phyloP scores from a whole-genome alignment of 2,329 filamentous ascomycete species.

The Aspergillus felis region DNA sequence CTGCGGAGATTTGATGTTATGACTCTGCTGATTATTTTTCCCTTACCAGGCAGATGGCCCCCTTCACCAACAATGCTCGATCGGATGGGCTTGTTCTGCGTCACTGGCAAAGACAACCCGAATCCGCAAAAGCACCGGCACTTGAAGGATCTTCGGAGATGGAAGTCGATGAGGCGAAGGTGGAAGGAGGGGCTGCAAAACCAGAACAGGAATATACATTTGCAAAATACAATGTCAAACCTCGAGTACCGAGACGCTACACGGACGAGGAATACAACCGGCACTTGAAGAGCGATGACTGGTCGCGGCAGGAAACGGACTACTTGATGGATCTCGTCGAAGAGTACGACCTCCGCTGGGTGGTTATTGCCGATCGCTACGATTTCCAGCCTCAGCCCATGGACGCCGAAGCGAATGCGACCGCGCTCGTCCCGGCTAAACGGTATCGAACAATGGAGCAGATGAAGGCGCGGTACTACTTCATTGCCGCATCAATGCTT shows the following conservation, averaged over 20 bases:
- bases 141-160: slow-evolving; percentile 33
- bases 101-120: slow-evolving; percentile 74
- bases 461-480: slow-evolving; percentile 86
- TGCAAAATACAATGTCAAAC: slow-evolving; percentile 81
- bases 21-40: slow-evolving; percentile 32
- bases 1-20: slow-evolving; percentile 42
- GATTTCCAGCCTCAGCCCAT: slow-evolving; percentile 52
- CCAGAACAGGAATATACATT: slow-evolving; percentile 57
- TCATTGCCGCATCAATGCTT: slow-evolving; percentile 78
- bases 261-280: slow-evolving; percentile 81
- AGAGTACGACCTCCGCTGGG: slow-evolving; percentile 85
- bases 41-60: slow-evolving; percentile 62
- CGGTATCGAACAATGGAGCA: slow-evolving; percentile 74
- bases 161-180: slow-evolving; percentile 38
- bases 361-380: slow-evolving; percentile 89
- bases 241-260: slow-evolving; percentile 70
- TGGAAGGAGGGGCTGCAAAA: slow-evolving; percentile 31
- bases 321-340: slow-evolving; percentile 73
- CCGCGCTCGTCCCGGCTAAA: slow-evolving; percentile 34
- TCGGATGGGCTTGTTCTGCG: slow-evolving; percentile 65
- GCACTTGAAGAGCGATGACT: slow-evolving; percentile 69
- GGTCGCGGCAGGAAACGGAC: slow-evolving; percentile 91
- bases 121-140: slow-evolving; percentile 35
- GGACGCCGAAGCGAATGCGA: slow-evolving; percentile 25
- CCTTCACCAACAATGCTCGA: slow-evolving; percentile 76